Evolutionary conservation across 495 filamentous ascomycete genomes (phyloP), one percentile per base, ranked within the genome.

Genomic region (Neurospora cerealis): DNA sequence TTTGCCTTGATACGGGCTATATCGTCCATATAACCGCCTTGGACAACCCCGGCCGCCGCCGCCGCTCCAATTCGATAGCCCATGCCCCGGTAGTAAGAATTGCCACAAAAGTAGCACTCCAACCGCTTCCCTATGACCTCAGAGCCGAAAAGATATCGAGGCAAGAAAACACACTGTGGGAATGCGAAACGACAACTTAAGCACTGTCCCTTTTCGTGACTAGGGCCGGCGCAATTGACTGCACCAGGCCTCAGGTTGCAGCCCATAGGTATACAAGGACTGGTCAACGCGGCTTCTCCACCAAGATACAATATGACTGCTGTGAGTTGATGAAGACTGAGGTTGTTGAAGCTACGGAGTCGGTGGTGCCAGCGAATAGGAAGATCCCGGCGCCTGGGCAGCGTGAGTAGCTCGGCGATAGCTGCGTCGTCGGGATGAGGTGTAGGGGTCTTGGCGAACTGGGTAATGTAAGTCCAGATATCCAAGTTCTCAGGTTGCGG

Each of bases 311-410:
- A 6, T 0, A 32, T 62, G 1, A 62, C 0, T 15, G 48, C 24
- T 0, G 48, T 7, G 5, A 62, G 24, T 2, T 62, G 48, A 32
- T 62, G 4, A 1, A 62, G 2, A 17, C 24, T 62, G 15, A 62
- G 54, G 28, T 28, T 62, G 9, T 17, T 3, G 2, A 62, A 62
- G 15, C 0, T 2, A 5, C 2, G 0, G 13, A 62, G 48, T 32
- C 24, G 48, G 0, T 5, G 5, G 0, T 0, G 2, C 48, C 48
- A 62, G 3, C 0, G 0, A 0, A 1, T 0, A 17, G 48, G 48
- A 8, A 62, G 0, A 3, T 62, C 48, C 0, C 24, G 4, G 11
- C 48, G 48, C 2, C 21, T 62, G 11, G 11, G 24, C 4, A 62
- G 24, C 0, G 0, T 15, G 1, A 62, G 54, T 62, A 62, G 28